phyloP scores from a whole-genome alignment of 352 stramenopile species.

The Phytophthora lateralis region DNA sequence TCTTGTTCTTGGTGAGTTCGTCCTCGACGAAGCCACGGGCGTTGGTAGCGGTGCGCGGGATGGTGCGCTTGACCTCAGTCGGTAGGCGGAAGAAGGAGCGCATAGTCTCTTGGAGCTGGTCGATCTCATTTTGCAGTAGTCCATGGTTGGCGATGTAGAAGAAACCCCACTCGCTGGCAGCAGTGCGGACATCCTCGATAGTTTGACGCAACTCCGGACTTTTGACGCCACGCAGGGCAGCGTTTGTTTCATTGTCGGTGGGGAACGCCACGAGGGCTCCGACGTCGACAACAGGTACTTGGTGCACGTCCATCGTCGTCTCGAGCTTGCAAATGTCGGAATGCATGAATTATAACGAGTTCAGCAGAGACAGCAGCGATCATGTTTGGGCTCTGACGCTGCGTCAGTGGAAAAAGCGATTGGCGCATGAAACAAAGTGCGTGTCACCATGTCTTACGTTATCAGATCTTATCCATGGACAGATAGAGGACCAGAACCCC shows the following conservation, averaged over 20 bases:
- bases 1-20: constrained; percentile 93
- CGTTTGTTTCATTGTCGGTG: constrained; percentile 40
- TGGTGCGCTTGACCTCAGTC: constrained; percentile 47
- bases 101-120: constrained; percentile 69
- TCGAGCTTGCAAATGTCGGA: not conserved
- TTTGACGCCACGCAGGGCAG: constrained; percentile 16
- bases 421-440: not conserved
- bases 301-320: constrained; percentile 25
- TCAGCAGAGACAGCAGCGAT: not conserved
- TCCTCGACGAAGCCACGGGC: constrained; percentile 92
- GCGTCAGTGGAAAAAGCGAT: not conserved
- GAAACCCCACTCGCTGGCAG: constrained; percentile 83
- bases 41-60: constrained; percentile 81
- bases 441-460: not conserved
- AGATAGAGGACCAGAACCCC: not conserved
- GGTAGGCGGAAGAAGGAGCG: constrained; percentile 86
- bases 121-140: constrained; percentile 62
- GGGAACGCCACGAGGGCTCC: constrained; percentile 45
- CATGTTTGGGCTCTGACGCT: not conserved
- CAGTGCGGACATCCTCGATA: constrained; percentile 46
- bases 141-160: constrained; percentile 93
- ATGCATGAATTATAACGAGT: not conserved
- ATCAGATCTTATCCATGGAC: not conserved
- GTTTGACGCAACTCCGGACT: constrained; percentile 29
- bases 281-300: constrained; percentile 62